Evolutionary conservation across 176 grass and related monocot species (phyloP), one percentile per base, ranked within the genome.

Genomic region (Bromus sterilis): DNA sequence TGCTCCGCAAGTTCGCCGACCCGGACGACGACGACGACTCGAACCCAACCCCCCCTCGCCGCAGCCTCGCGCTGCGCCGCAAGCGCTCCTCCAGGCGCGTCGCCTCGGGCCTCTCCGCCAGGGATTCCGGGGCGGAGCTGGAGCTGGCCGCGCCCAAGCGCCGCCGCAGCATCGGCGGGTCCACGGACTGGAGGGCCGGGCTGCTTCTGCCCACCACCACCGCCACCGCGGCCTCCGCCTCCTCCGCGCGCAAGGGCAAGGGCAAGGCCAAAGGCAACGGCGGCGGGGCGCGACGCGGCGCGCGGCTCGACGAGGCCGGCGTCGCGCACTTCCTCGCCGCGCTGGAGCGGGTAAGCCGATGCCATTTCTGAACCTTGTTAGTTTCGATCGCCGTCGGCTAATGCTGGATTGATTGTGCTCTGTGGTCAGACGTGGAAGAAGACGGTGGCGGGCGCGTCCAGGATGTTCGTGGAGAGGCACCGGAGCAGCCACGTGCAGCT

Each of bases 1-100:
- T 98, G 69, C 92, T 98, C 37, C 90, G 92, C 84, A 98, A 98
- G 88, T 98, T 98, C 58, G 88, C 95, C 11, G 95, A 98, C 79
- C 91, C 92, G 24, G 92, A 98, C 37, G 82, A 82, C 34, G 55
- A 56, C 29, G 67, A 20, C 46, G 48, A 53, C 48, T 11, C 72
- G 4, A 46, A 66, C 0, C n/a, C 7, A 1, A 32, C 73, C 8
- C 87, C 84, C 2, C 71, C 88, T 5, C 80, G 72, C 39, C 86
- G 80, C 59, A 71, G 75, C 75, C 83, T 91, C n/a, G 88, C 78
- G 5, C 71, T 91, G 78, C 84, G 86, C 30, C 81, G 87, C 58
- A 98, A 94, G 90, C 85, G 87, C 49, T 94, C 92, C 16, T 97
- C 95, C 68, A 62, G 88, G 11, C 90, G 95, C 43, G 88, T 94